These are phyloP conservation scores for Cinnamomum micranthum DNA, from an alignment of 164 flowering plant genomes.

Conservation along the genomic window DNA sequence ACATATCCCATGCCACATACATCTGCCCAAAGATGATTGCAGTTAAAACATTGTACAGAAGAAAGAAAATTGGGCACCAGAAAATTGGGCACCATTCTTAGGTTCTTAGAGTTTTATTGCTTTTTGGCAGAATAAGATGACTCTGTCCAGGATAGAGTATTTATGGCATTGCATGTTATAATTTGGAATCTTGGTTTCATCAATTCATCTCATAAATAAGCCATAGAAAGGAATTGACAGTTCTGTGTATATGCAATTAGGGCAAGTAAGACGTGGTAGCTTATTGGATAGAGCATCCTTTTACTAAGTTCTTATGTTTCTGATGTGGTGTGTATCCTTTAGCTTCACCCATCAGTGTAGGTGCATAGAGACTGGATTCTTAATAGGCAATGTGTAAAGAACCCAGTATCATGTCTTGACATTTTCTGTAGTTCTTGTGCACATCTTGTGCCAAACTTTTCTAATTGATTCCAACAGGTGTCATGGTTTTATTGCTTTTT, in stretches of 20 bases:
- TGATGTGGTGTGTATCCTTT: constrained; percentile 9
- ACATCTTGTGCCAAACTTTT: neutral
- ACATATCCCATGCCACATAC: constrained; percentile 57
- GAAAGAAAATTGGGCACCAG: neutral
- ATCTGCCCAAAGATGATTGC: constrained; percentile 55
- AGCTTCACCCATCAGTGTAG: constrained; percentile 10
- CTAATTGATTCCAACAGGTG: neutral
- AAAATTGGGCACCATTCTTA: too few relatives aligned
- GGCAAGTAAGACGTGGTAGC: neutral
- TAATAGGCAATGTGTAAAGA: constrained; percentile 2
- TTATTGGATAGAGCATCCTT: neutral
- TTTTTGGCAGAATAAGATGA: constrained; percentile 14
- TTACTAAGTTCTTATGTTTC: neutral
- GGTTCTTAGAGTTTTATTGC: constrained; percentile 1
- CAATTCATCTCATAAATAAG: constrained; percentile 19
- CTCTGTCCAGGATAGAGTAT: constrained; percentile 4
- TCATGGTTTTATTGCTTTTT: neutral
- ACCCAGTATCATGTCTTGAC: neutral
- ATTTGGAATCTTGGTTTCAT: constrained; percentile 5
- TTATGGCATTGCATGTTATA: neutral
- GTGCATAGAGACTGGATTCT: constrained; percentile 6
- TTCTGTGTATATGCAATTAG: constrained; percentile 11
- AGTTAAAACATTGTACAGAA: neutral
- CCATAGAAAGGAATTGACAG: constrained; percentile 14
- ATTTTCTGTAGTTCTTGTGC: neutral